Base-by-base conservation (phyloP, 768 basidiomycete species). In the Candolleomyces efflorescens region DNA sequence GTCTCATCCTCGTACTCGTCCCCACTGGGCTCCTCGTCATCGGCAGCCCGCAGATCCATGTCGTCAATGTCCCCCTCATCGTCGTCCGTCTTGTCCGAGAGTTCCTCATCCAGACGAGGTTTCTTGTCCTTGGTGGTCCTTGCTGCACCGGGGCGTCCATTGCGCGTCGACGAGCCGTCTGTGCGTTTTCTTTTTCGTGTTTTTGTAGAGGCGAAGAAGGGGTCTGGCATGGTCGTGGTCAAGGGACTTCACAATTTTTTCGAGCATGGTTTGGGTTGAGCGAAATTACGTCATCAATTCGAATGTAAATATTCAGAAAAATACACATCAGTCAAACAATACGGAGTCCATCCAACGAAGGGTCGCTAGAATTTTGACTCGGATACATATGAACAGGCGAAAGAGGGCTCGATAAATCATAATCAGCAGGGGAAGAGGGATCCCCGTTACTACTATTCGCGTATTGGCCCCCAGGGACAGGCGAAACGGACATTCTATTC, bases 1-100 rank as follows among this genome's bases (percentile, higher is more conserved):
- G 94, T 96, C 74, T 98, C 96, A 61, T 86, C 77, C 62, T 86
- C 83, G 63, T 94, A 87, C 64, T 97, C 94, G 43, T 94, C 92
- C 5, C 84, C 89, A 63, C 89, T 90, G 24, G 75, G 79, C 2
- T 78, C 81, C 15, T 85, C 86, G 4, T 63, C 72, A 41, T 77
- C 77, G 23, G 76, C 77, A 6, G 65, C 72, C 43, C 84, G 74
- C 61, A 94, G 72, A 67, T 95, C 90, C 76, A 94, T 80, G 67
- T 89, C 86, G 64, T 90, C 89, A 53, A 92, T 75, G 39, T 69
- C 78, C 22, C 73, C 77, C 27, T 64, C 80, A 32, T 81, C 83
- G 27, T 79, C 79, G 55, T 82, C 77, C 5, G 82, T 82, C 60
- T 74, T 74, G 66, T 88, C 87, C 36, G 85, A 89, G 36, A 90